Evolutionary conservation across 2,329 filamentous ascomycete genomes (phyloP).

Genomic region (Scedosporium apiospermum): DNA sequence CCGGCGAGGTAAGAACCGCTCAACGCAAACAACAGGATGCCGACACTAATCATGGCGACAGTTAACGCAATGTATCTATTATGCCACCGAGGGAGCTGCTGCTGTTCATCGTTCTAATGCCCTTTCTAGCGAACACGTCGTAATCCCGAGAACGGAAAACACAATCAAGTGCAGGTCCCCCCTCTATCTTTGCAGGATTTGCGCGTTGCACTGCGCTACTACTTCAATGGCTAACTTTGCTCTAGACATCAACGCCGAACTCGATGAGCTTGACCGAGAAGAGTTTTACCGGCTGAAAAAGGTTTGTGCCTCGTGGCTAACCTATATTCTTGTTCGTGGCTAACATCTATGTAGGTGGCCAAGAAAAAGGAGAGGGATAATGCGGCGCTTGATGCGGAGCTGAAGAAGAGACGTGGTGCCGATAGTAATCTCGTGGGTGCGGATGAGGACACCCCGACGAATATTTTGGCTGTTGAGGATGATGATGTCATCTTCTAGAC

Average conservation of each 20-base stretch:
- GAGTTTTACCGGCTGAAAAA: constrained; percentile 98
- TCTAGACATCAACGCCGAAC: constrained; percentile 88
- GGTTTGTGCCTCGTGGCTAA: constrained; percentile 17
- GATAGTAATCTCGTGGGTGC: constrained; percentile 22
- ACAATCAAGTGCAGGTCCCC: constrained; percentile 80
- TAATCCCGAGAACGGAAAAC: constrained; percentile 95
- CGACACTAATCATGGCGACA: constrained; percentile 22
- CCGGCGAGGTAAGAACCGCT: constrained; percentile 60
- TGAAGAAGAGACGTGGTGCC: constrained; percentile 61
- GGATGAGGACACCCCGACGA: constrained; percentile 34
- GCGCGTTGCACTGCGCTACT: background rate
- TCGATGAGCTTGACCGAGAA: constrained; percentile 94
- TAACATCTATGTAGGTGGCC: constrained; percentile 45
- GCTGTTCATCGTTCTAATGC: constrained; percentile 14
- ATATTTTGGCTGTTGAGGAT: constrained; percentile 69
- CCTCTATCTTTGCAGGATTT: background rate
- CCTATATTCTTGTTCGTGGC: background rate
- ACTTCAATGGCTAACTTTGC: background rate
- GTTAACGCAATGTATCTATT: constrained; percentile 79
- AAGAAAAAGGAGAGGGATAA: constrained; percentile 74
- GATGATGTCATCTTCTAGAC: constrained; percentile 75
- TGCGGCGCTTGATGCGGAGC: constrained; percentile 62
- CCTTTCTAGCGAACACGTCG: constrained; percentile 65
- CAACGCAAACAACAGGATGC: background rate
- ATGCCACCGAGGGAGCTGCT: background rate